phyloP scores from a whole-genome alignment of 225 moss, liverwort and hornwort genomes.

The Straminergon stramineum region DNA sequence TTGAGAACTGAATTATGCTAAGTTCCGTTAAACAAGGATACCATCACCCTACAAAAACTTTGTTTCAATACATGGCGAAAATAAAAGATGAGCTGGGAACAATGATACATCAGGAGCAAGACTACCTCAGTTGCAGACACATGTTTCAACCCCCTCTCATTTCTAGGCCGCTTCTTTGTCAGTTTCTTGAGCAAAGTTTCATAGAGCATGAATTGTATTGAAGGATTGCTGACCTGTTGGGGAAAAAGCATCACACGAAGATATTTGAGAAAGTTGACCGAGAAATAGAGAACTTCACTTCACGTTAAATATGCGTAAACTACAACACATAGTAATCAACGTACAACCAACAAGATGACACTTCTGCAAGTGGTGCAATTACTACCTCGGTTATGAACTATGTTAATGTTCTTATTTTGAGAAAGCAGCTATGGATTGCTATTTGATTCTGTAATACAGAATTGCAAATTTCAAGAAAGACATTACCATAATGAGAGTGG shows the following conservation, averaged over 20 bases:
- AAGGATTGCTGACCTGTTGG: conserved; percentile 66
- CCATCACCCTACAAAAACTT: background rate
- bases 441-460: background rate
- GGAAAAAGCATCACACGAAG: background rate
- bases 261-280: background rate
- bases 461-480: background rate
- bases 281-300: background rate
- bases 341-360: background rate
- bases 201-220: conserved; percentile 91
- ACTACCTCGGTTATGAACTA: background rate
- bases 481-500: conserved; percentile 74
- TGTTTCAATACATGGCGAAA: background rate
- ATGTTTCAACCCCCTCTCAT: conserved; percentile 46
- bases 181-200: conserved; percentile 64
- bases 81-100: background rate
- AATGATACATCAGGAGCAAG: background rate
- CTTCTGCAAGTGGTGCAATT: background rate
- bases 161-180: conserved; percentile 42
- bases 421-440: background rate
- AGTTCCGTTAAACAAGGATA: no score
- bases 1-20: background rate
- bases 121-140: conserved; percentile 59
- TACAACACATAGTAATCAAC: background rate
- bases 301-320: background rate
- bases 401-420: background rate